Conservation (phyloP, 306 rosid genomes). For the Cucurbita maxima region DNA sequence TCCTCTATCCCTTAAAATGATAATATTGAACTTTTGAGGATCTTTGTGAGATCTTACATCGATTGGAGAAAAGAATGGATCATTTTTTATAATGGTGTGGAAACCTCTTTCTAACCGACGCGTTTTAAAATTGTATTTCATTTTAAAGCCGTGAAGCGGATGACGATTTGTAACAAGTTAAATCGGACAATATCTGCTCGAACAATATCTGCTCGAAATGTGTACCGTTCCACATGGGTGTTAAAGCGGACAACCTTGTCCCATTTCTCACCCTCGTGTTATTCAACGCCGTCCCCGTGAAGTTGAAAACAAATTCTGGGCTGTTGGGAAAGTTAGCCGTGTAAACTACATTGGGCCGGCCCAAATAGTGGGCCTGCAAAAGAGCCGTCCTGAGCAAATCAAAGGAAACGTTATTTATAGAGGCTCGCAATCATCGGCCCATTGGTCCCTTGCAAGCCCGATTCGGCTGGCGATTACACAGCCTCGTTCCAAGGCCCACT, state of each 20-base stretch:
- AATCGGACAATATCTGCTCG: no score
- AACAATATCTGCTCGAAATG: no score
- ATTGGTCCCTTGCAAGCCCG: constrained; percentile 59
- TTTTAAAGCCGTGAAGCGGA: no score
- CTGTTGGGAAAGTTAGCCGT: constrained; percentile 19
- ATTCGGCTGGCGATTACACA: constrained; percentile 21
- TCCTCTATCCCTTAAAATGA: constrained; percentile 8
- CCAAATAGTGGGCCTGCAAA: constrained; percentile 43
- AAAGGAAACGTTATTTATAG: constrained; percentile 49
- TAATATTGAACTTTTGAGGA: constrained; percentile 21
- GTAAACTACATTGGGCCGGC: constrained; percentile 34
- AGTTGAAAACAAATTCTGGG: constrained; percentile 34
- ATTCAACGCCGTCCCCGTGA: constrained; percentile 42
- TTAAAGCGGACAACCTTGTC: constrained; percentile 41
- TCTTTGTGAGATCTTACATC: not conserved
- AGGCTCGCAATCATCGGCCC: constrained; percentile 52
- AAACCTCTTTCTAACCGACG: no score
- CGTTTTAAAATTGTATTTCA: no score
- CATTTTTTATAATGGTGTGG: no score
- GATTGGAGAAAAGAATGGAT: no score
- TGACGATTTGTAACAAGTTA: no score
- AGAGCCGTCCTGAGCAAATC: constrained; percentile 33
- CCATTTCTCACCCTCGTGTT: constrained; percentile 48
- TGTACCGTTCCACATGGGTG: constrained; percentile 30
- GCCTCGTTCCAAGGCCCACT: constrained; percentile 44